These are phyloP conservation scores for Fusarium sp. DNA, from an alignment of 2,329 filamentous ascomycete species.

Conservation along the genomic window DNA sequence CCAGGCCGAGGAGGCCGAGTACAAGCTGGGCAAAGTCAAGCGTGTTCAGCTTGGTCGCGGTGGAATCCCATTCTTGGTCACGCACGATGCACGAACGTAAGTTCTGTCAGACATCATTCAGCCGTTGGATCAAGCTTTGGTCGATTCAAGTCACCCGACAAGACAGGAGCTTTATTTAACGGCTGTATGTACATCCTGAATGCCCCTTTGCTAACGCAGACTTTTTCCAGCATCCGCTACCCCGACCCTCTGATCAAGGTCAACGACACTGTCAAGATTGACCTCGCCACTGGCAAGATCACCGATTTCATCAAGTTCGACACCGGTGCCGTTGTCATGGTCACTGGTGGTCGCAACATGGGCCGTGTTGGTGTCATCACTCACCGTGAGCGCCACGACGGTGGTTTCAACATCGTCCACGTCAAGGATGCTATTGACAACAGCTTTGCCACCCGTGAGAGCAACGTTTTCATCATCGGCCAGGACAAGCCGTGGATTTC, in stretches of 20 bases:
- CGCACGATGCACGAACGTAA: slow-evolving; percentile 99
- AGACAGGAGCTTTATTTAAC: slow-evolving; percentile 55
- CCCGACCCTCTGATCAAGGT: slow-evolving; percentile 98
- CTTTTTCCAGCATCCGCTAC: slow-evolving; percentile 86
- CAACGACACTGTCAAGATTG: slow-evolving; percentile 99
- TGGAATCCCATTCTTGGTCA: slow-evolving; percentile 99
- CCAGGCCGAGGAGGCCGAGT: slow-evolving; percentile 97
- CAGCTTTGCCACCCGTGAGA: slow-evolving; percentile 98
- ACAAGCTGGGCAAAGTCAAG: slow-evolving; percentile 99
- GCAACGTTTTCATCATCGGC: slow-evolving; percentile 99
- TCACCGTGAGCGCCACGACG: slow-evolving; percentile 99
- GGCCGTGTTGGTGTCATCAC: slow-evolving; percentile 99
- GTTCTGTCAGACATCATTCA: slow-evolving; percentile 98
- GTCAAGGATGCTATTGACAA: slow-evolving; percentile 99
- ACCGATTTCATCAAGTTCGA: slow-evolving; percentile 98
- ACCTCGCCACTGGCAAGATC: slow-evolving; percentile 97
- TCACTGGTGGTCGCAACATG: slow-evolving; percentile 99
- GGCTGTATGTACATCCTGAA: slow-evolving; percentile 61
- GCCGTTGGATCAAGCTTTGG: slow-evolving; percentile 99
- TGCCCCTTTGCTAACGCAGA: slow-evolving; percentile 52
- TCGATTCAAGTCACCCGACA: slow-evolving; percentile 58
- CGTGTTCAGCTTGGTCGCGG: slow-evolving; percentile 98
- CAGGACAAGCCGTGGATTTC: slow-evolving; percentile 99
- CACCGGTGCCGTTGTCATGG: slow-evolving; percentile 97
- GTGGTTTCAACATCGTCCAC: slow-evolving; percentile 99